phyloP scores from a whole-genome alignment of 2,329 filamentous ascomycete species.

The Escovopsis weberi region DNA sequence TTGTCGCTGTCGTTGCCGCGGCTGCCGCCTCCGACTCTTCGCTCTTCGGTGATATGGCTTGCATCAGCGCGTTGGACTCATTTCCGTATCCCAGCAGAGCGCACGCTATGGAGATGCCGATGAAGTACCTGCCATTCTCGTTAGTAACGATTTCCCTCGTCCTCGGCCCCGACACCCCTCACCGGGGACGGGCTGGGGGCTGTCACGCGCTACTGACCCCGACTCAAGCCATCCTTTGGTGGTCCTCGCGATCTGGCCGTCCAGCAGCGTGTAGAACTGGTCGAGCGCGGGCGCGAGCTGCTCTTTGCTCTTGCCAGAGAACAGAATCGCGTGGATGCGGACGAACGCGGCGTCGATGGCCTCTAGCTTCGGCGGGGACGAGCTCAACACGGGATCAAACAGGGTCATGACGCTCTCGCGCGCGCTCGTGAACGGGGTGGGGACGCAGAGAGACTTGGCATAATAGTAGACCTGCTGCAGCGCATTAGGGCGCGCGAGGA shows the following conservation, averaged over 20 bases:
- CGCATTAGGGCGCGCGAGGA: conserved; percentile 54
- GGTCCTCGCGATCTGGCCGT: conserved; percentile 39
- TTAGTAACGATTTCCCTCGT: conserved; percentile 1
- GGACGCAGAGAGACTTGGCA: conserved; percentile 53
- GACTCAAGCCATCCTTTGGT: conserved; percentile 37
- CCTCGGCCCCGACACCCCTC: background rate
- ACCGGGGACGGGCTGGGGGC: background rate
- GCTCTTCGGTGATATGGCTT: conserved; percentile 17
- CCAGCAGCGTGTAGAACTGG: conserved; percentile 39
- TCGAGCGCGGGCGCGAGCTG: conserved; percentile 28
- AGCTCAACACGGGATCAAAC: conserved; percentile 42
- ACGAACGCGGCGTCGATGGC: conserved; percentile 45
- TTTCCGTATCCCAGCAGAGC: conserved; percentile 20
- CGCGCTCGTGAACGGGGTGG: conserved; percentile 51
- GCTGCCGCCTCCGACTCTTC: conserved; percentile 14
- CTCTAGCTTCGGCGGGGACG: conserved; percentile 18
- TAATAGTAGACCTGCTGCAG: conserved; percentile 63
- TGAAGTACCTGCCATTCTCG: conserved; percentile 14
- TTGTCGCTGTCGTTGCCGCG: conserved; percentile 5
- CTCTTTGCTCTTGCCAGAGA: conserved; percentile 34
- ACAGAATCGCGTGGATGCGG: conserved; percentile 48
- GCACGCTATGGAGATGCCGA: conserved; percentile 18
- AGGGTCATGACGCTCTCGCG: conserved; percentile 56
- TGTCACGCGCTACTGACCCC: conserved; percentile 18
- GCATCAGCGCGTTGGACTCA: conserved; percentile 32